phyloP scores from a whole-genome alignment of 192 early-diverging fungal genomes.

The Umbelopsis sp. region DNA sequence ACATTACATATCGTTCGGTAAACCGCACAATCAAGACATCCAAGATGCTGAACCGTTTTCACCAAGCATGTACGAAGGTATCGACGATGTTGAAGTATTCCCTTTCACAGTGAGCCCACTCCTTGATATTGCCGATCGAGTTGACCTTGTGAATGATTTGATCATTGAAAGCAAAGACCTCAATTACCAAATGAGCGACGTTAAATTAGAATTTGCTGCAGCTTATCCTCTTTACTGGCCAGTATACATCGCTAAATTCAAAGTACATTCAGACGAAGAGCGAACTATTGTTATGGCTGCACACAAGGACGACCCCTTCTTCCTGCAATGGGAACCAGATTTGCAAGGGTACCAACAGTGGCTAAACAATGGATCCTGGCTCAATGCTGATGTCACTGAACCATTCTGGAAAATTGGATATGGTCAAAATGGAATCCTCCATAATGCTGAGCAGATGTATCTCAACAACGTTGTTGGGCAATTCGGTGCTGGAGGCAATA shows the following conservation, averaged over 20 bases:
- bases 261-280: background rate
- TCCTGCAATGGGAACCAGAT: conserved; percentile 26
- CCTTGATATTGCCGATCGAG: conserved; percentile 15
- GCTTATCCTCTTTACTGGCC: conserved; percentile 40
- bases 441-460: conserved; percentile 9
- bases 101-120: conserved; percentile 31
- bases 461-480: conserved; percentile 7
- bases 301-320: conserved; percentile 24
- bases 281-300: conserved; percentile 29
- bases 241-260: conserved; percentile 34
- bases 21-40: conserved; percentile 2
- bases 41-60: conserved; percentile 24
- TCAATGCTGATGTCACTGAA: conserved; percentile 31
- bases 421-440: background rate
- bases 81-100: conserved; percentile 28
- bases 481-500: background rate
- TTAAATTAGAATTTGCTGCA: conserved; percentile 19
- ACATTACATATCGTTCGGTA: conserved; percentile 28
- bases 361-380: conserved; percentile 34
- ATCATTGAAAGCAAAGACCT: background rate
- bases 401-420: conserved; percentile 20
- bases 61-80: background rate
- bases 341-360: conserved; percentile 18
- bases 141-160: background rate
- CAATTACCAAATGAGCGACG: background rate